Evolutionary conservation across 2,329 filamentous ascomycete species (phyloP), one percentile per base, ranked within the genome.

Genomic region (Clonostachys chloroleuca): DNA sequence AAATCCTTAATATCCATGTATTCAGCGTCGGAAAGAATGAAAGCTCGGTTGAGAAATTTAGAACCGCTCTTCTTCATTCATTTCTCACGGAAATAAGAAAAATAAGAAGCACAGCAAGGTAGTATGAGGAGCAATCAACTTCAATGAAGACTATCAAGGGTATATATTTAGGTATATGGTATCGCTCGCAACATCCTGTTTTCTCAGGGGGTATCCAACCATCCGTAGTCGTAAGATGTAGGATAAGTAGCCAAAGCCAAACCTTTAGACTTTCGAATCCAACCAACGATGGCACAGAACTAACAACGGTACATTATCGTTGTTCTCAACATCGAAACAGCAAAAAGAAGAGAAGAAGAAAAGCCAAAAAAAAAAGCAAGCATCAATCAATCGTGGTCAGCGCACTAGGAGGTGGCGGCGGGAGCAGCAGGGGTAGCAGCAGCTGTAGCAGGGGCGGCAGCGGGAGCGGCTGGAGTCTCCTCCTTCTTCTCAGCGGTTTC

Each of bases 341-440:
- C 39, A 40, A 33, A 24, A 13, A 14, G 16, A 16, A 12, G 37
- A 46, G 42, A 13, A 46, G 13, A n/a, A 49, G n/a, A 30, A 39
- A 14, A 45, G 10, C 49, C 48, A 45, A 48, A 45, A 37, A 45
- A 35, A 7, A 36, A 44, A n/a, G n/a, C 36, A 36, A 8, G 14
- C 35, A 16, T 37, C 24, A 30, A 30, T 30, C 24, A 30, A 30
- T 30, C 24, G 24, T 30, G 24, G 24, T 30, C 24, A 30, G 24
- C 24, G 9, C 30, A 37, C 49, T 52, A 62, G 44, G 58, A 49
- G 34, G 58, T 52, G 13, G 58, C 48, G 12, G 51, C 51, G 30
- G 59, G 54, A 18, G 58, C 46, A 34, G 54, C 48, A 34, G 59
- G 48, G 13, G 52, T 50, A 20, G 60, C 54, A 20, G 58, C 47